Percentiles rank a stretch among this genome's conserved stretches.
phyloP scores from a whole-genome alignment of 1,139 yeast species.

The Hanseniaspora sp. region DNA sequence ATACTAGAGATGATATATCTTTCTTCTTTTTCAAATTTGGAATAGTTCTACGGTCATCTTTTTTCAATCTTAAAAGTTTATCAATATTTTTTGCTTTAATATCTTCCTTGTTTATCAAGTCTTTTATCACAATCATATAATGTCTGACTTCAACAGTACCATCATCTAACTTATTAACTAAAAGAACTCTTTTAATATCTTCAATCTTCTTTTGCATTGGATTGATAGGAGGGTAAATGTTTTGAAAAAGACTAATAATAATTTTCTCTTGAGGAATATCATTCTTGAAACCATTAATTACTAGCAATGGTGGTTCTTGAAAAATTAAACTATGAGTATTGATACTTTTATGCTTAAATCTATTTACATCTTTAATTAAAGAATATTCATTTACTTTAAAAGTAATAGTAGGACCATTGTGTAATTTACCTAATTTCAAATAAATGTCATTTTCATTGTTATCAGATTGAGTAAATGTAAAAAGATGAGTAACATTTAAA shows the following conservation, averaged over 20 bases:
- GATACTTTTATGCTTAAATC: conserved; percentile 57
- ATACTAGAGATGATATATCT: conserved; percentile 73
- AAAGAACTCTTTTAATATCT: conserved; percentile 70
- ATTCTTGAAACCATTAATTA: conserved; percentile 68
- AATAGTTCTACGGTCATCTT: conserved; percentile 48
- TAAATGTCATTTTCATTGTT: conserved; percentile 62
- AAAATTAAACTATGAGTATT: conserved; percentile 51
- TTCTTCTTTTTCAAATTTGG: conserved; percentile 60
- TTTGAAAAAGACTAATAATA: conserved; percentile 82
- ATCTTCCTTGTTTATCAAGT: conserved; percentile 42
- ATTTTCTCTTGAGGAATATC: conserved; percentile 58
- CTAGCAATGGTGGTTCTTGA: conserved; percentile 71
- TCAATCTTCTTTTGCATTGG: conserved; percentile 67
- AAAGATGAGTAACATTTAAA: conserved; percentile 77
- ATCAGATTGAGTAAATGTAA: conserved; percentile 74
- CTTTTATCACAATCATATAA: conserved; percentile 76
- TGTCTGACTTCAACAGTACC: conserved; percentile 78
- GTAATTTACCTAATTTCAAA: conserved; percentile 73
- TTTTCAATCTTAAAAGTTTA: conserved; percentile 58
- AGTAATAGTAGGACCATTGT: conserved; percentile 88
- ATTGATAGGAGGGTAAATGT: conserved; percentile 85
- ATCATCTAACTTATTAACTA: conserved; percentile 62
- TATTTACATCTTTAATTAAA: conserved; percentile 69
- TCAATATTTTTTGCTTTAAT: conserved; percentile 62
- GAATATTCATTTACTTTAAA: conserved; percentile 71